Evolutionary conservation across 306 rosid species (phyloP).

Genomic region (Lotus japonicus): DNA sequence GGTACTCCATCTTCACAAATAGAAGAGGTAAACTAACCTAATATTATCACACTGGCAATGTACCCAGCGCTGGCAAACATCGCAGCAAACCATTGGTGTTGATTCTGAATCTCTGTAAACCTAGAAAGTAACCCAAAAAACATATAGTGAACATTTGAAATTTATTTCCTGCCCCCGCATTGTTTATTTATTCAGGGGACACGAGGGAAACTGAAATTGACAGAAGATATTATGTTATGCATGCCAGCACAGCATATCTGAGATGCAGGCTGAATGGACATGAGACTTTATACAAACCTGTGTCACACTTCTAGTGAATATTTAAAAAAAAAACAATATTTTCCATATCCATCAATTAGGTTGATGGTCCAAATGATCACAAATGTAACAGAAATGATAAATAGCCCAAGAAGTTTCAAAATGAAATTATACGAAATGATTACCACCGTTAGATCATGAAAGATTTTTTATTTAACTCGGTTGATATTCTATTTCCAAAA

Average conservation of each 20-base stretch:
- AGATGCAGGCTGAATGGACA: neutral
- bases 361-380: neutral
- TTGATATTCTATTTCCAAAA: no score
- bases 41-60: conserved; percentile 97
- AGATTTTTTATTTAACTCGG: no score
- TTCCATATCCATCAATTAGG: conserved; percentile 8
- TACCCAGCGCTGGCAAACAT: conserved; percentile 97
- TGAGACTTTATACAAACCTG: conserved; percentile 1
- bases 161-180: neutral
- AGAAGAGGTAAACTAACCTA: conserved; percentile 45
- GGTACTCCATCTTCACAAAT: conserved; percentile 1
- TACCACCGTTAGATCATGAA: no score
- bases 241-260: neutral
- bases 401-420: no score
- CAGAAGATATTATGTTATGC: neutral
- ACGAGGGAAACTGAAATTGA: neutral
- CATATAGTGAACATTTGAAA: conserved; percentile 11
- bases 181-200: neutral
- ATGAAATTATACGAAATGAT: no score
- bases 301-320: neutral
- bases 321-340: neutral
- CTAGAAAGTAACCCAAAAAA: conserved; percentile 40
- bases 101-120: conserved; percentile 99
- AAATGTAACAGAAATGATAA: no score
- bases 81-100: conserved; percentile 99